Conservation (phyloP, 1,284 basidiomycete species). For the Leccinum pallidistipes region DNA sequence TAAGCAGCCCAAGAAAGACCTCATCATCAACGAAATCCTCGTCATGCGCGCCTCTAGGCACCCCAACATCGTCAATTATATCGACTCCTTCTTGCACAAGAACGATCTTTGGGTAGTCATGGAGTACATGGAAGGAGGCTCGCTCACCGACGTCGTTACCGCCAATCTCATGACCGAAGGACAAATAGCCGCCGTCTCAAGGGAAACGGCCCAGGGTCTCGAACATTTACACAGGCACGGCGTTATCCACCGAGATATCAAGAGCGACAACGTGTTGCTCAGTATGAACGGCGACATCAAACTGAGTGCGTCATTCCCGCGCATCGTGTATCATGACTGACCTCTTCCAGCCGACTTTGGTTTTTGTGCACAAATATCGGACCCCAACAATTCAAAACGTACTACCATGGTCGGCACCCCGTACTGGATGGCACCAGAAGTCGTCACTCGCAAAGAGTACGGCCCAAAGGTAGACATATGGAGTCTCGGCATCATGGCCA, state of each 20-base stretch:
- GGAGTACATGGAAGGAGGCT: constrained; percentile 99
- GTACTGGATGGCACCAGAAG: constrained; percentile 99
- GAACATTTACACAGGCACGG: constrained; percentile 93
- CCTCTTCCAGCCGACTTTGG: constrained; percentile 87
- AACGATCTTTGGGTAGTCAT: constrained; percentile 99
- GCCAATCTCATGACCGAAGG: constrained; percentile 95
- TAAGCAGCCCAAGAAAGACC: constrained; percentile 99
- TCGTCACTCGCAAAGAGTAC: constrained; percentile 97
- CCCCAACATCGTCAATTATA: constrained; percentile 99
- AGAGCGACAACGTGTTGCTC: constrained; percentile 94
- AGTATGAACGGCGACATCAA: constrained; percentile 96
- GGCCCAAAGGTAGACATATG: constrained; percentile 99
- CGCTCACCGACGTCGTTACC: constrained; percentile 94
- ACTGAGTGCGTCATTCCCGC: constrained; percentile 68
- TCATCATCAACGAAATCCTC: constrained; percentile 99
- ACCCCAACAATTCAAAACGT: constrained; percentile 86
- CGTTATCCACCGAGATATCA: constrained; percentile 98
- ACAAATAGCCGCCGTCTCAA: constrained; percentile 92
- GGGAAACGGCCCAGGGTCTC: constrained; percentile 89
- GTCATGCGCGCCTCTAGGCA: constrained; percentile 97
- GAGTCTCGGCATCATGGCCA: constrained; percentile 98
- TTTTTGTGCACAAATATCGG: constrained; percentile 97
- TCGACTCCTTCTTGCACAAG: constrained; percentile 96
- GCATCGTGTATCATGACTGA: constrained; percentile 1
- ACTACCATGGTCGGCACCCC: constrained; percentile 99